Percentiles rank a stretch among this genome's conserved stretches.
Conservation (phyloP, 306 rosid genomes). For the Dryas drummondii region DNA sequence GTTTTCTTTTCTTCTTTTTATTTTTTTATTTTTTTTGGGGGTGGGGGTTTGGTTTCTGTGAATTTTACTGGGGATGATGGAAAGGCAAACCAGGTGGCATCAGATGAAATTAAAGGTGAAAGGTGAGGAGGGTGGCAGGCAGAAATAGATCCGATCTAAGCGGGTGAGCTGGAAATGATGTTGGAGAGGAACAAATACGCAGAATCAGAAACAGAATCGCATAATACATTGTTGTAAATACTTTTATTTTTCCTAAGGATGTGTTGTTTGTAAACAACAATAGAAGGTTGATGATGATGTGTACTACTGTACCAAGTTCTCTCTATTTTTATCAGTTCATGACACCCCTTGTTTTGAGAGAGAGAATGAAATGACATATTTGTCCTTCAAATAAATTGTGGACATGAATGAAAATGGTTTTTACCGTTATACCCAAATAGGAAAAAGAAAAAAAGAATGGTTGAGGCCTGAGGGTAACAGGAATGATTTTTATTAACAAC, state of each 20-base stretch:
- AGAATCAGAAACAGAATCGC: conserved; percentile 7
- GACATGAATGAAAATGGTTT: no score
- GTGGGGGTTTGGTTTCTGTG: conserved; percentile 18
- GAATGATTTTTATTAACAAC: no score
- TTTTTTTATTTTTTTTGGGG: not conserved
- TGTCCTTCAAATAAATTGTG: no score
- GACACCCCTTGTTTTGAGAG: not conserved
- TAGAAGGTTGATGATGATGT: conserved; percentile 14
- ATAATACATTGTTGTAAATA: not conserved
- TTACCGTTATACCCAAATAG: no score
- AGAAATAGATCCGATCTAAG: conserved; percentile 64
- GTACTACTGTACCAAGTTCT: not conserved
- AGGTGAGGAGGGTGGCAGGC: conserved; percentile 35
- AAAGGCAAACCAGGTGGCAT: conserved; percentile 42
- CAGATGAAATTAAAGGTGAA: conserved; percentile 38
- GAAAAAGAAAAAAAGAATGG: no score
- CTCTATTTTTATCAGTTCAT: not conserved
- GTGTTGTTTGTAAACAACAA: not conserved
- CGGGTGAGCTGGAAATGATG: conserved; percentile 60
- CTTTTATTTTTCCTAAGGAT: not conserved
- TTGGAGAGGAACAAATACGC: conserved; percentile 30
- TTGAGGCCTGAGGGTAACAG: no score
- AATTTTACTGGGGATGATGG: conserved; percentile 45
- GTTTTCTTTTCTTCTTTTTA: not conserved
- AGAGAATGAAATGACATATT: no score